These are phyloP conservation scores for Coemansia sp. DNA, from an alignment of 192 early-diverging fungal genomes.

Conservation along the genomic window DNA sequence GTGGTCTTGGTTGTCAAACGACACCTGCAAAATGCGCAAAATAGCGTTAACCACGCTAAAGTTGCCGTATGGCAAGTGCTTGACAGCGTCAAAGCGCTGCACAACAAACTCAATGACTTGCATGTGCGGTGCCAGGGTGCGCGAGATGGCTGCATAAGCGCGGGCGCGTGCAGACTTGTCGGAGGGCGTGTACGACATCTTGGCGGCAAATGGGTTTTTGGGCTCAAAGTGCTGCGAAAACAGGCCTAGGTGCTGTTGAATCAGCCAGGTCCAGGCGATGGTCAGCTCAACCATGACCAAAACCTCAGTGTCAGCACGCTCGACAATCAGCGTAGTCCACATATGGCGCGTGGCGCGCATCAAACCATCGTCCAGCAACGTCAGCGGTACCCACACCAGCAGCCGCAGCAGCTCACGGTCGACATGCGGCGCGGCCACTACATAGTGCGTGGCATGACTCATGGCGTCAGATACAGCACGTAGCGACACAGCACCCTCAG, in stretches of 20 bases:
- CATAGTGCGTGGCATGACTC: slow-evolving; percentile 32
- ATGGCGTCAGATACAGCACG: slow-evolving; percentile 22
- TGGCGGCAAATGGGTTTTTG: slow-evolving; percentile 78
- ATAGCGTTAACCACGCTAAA: slow-evolving; percentile 76
- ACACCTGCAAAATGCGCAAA: slow-evolving; percentile 76
- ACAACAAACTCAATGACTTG: slow-evolving; percentile 86
- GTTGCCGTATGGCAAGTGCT: slow-evolving; percentile 64
- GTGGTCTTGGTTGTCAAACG: slow-evolving; percentile 56
- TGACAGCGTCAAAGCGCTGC: slow-evolving; percentile 79
- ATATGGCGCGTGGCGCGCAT: slow-evolving; percentile 81
- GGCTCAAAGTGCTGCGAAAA: slow-evolving; percentile 63
- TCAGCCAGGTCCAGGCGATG: slow-evolving; percentile 79
- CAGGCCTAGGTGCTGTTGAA: slow-evolving; percentile 76
- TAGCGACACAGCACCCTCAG: slow-evolving; percentile 11
- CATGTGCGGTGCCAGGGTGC: slow-evolving; percentile 69
- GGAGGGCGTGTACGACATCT: slow-evolving; percentile 91
- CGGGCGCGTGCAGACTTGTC: slow-evolving; percentile 72
- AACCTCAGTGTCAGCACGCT: slow-evolving; percentile 69
- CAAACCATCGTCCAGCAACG: slow-evolving; percentile 72
- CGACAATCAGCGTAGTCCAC: slow-evolving; percentile 89
- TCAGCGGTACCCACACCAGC: slow-evolving; percentile 84
- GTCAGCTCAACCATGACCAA: slow-evolving; percentile 84
- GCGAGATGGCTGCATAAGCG: slow-evolving; percentile 61
- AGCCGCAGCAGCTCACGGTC: slow-evolving; percentile 69
- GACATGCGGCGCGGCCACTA: slow-evolving; percentile 12